phyloP scores from a whole-genome alignment of 2,329 filamentous ascomycete genomes.

The Rhinocladiella similis region DNA sequence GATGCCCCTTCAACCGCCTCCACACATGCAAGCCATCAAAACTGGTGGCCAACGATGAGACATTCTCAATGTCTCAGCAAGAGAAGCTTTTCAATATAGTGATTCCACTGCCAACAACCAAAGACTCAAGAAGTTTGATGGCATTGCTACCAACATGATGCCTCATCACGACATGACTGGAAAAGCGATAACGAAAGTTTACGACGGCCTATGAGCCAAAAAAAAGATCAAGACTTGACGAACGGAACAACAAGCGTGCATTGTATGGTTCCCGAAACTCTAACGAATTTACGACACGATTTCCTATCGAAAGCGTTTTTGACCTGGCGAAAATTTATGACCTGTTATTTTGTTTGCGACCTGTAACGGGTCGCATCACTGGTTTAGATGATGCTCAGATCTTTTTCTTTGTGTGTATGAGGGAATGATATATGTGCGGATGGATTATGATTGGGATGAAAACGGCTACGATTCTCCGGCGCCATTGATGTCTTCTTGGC shows the following conservation, averaged over 20 bases:
- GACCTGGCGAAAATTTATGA: slow-evolving; percentile 22
- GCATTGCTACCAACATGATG: slow-evolving; percentile 4
- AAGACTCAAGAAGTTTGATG: too few relatives aligned
- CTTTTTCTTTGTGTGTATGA: slow-evolving; percentile 23
- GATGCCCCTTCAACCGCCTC: slow-evolving; percentile 42
- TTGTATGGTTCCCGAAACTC: slow-evolving; percentile 23
- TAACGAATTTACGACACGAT: slow-evolving; percentile 31
- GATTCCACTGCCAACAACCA: slow-evolving; percentile 2
- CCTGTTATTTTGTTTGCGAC: slow-evolving; percentile 12
- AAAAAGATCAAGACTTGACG: slow-evolving; percentile 29
- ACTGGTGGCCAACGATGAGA: slow-evolving; percentile 35
- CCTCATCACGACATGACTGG: slow-evolving; percentile 23
- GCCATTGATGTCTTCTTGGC: slow-evolving; percentile 19
- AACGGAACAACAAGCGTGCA: slow-evolving; percentile 27
- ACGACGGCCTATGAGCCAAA: slow-evolving; percentile 23
- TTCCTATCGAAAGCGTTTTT: slow-evolving; percentile 25
- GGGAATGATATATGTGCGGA: slow-evolving; percentile 27
- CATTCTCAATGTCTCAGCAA: background rate
- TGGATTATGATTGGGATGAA: slow-evolving; percentile 26
- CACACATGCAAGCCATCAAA: slow-evolving; percentile 45
- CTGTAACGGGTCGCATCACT: slow-evolving; percentile 10
- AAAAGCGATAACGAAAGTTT: slow-evolving; percentile 29
- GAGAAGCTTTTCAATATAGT: background rate
- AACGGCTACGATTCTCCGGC: slow-evolving; percentile 17
- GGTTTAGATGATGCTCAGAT: slow-evolving; percentile 23